phyloP scores from a whole-genome alignment of 2,329 filamentous ascomycete species.

The Aspergillus latus region DNA sequence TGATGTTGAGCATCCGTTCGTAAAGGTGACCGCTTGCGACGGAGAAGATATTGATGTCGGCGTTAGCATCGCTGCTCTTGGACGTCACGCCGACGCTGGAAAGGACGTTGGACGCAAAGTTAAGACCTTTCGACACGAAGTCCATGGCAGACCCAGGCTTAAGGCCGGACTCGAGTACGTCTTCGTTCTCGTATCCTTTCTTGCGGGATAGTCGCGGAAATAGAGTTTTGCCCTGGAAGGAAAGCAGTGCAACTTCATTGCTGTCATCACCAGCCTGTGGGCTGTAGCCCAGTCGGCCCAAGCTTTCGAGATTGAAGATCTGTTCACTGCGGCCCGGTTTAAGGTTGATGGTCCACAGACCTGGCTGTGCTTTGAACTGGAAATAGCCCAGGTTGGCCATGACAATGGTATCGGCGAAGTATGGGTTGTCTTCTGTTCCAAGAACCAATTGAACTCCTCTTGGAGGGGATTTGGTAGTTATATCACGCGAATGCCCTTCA shows the following conservation, averaged over 20 bases:
- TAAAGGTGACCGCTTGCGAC: constrained; percentile 96
- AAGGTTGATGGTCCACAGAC: constrained; percentile 85
- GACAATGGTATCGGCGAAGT: constrained; percentile 89
- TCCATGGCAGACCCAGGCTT: constrained; percentile 58
- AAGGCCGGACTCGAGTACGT: constrained; percentile 68
- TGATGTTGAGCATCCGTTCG: constrained; percentile 99
- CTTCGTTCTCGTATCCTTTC: constrained; percentile 75
- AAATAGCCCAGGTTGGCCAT: constrained; percentile 99
- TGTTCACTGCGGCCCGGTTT: constrained; percentile 82
- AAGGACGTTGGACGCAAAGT: constrained; percentile 75
- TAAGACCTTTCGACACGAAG: constrained; percentile 70
- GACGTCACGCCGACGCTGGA: constrained; percentile 57
- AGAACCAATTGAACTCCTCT: constrained; percentile 86
- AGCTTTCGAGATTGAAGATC: constrained; percentile 84
- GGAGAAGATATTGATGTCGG: constrained; percentile 99
- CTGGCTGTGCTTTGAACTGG: constrained; percentile 98
- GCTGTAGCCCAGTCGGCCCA: constrained; percentile 73
- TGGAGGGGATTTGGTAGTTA: constrained; percentile 66
- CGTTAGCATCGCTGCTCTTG: constrained; percentile 63
- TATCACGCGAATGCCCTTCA: constrained; percentile 88
- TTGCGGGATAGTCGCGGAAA: constrained; percentile 86
- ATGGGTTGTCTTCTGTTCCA: constrained; percentile 73
- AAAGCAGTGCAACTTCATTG: constrained; percentile 81
- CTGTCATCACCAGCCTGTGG: constrained; percentile 73
- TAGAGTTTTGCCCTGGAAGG: constrained; percentile 87